Percentiles rank a stretch among this genome's conserved stretches.
Evolutionary conservation across 805 yeast genomes (phyloP).

Genomic region (Metschnikowia continentalis): DNA sequence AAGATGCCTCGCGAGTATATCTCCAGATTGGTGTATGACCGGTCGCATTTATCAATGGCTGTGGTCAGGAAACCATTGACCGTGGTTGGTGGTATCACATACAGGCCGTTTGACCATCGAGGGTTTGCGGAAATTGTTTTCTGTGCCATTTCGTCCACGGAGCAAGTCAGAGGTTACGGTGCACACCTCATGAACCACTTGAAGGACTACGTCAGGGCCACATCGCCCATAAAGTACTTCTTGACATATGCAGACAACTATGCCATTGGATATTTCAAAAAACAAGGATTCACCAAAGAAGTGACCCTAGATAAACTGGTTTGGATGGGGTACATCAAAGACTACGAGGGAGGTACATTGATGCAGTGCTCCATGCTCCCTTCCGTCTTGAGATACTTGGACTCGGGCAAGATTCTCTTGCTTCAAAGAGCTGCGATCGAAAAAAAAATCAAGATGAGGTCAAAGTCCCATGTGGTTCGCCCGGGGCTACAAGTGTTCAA

Average conservation of each 20-base stretch:
- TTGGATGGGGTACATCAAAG: constrained; percentile 99
- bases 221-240: constrained; percentile 80
- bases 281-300: constrained; percentile 97
- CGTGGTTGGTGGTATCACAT: constrained; percentile 97
- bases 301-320: constrained; percentile 76
- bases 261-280: constrained; percentile 97
- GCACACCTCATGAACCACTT: constrained; percentile 98
- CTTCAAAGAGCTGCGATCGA: constrained; percentile 90
- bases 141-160: constrained; percentile 96
- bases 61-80: constrained; percentile 90
- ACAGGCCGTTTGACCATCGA: constrained; percentile 85
- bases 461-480: constrained; percentile 74
- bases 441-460: constrained; percentile 72
- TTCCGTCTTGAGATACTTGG: constrained; percentile 72
- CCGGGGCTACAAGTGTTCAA: constrained; percentile 76
- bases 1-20: constrained; percentile 98
- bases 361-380: constrained; percentile 98
- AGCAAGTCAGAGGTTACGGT: constrained; percentile 97
- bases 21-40: constrained; percentile 87
- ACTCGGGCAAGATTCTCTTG: constrained; percentile 77
- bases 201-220: constrained; percentile 89
- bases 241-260: constrained; percentile 97
- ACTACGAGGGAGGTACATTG: constrained; percentile 97
- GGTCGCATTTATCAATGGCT: constrained; percentile 93
- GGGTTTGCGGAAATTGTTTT: constrained; percentile 97